A percentile compares a stretch with the other conserved stretches of the same genome.
Conservation (phyloP, 805 yeast genomes). For the Saturnispora saitoi region DNA sequence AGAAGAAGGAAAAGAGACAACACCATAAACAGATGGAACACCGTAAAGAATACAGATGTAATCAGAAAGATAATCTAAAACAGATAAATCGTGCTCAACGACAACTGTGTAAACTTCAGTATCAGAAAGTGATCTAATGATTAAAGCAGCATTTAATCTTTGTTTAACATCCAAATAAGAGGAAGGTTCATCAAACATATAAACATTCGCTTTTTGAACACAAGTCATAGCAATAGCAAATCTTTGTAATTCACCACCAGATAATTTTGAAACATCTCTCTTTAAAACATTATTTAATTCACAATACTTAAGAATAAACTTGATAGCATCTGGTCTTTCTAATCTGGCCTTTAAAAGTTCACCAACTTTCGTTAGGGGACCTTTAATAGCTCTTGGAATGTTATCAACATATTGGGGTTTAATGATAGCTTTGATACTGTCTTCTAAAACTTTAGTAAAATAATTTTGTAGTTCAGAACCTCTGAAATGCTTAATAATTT, state of each 20-base stretch:
- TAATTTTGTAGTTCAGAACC: constrained; percentile 96
- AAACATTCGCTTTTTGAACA: constrained; percentile 89
- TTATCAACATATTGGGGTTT: constrained; percentile 99
- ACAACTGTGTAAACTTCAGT: constrained; percentile 82
- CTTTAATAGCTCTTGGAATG: constrained; percentile 91
- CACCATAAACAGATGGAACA: constrained; percentile 98
- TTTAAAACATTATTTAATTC: constrained; percentile 69
- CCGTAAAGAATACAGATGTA: constrained; percentile 95
- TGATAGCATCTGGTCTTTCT: constrained; percentile 63
- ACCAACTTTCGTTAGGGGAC: constrained; percentile 81
- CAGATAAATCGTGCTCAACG: constrained; percentile 98
- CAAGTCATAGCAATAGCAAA: constrained; percentile 97
- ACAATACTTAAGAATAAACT: constrained; percentile 55
- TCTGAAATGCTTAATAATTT: constrained; percentile 81
- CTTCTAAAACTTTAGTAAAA: constrained; percentile 89
- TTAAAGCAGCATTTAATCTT: constrained; percentile 94
- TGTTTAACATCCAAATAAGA: constrained; percentile 97
- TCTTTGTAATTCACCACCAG: constrained; percentile 99
- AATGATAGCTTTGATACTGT: constrained; percentile 89
- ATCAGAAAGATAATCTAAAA: constrained; percentile 93
- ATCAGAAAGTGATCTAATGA: constrained; percentile 76
- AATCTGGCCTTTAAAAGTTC: constrained; percentile 67
- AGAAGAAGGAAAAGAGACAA: constrained; percentile 90
- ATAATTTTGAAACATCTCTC: constrained; percentile 82
- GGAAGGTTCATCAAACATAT: constrained; percentile 99